Conservation (phyloP, 176 grass and related monocot genomes). For the Oryza glumipatula region DNA sequence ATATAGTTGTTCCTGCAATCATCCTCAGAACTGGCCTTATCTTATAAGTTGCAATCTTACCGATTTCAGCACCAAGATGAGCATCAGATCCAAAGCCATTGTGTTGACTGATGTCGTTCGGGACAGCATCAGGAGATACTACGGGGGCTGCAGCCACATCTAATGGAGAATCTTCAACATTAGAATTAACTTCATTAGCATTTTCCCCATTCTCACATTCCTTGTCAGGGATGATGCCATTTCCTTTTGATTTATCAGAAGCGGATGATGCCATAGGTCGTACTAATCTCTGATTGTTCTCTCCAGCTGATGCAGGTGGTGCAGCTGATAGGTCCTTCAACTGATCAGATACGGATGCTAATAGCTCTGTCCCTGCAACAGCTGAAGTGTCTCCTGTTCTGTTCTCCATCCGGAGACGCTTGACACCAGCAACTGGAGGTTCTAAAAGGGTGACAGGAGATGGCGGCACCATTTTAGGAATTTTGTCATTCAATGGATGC, state of each 20-base stretch:
- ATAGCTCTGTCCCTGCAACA: slow-evolving; percentile 77
- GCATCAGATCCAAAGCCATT: slow-evolving; percentile 55
- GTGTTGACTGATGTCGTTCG: slow-evolving; percentile 49
- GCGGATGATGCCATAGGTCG: slow-evolving; percentile 51
- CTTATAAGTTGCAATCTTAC: slow-evolving; percentile 79
- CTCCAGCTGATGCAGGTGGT: slow-evolving; percentile 44
- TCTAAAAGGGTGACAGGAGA: slow-evolving; percentile 59
- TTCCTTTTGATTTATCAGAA: slow-evolving; percentile 64
- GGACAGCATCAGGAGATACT: slow-evolving; percentile 60
- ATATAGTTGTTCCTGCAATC: slow-evolving; percentile 63
- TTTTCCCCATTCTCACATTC: slow-evolving; percentile 61
- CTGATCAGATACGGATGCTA: slow-evolving; percentile 74
- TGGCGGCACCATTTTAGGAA: slow-evolving; percentile 45
- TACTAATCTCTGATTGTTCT: slow-evolving; percentile 48
- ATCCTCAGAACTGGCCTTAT: slow-evolving; percentile 76
- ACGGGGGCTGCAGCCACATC: slow-evolving; percentile 53
- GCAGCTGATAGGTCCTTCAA: slow-evolving; percentile 52
- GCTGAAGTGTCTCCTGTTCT: slow-evolving; percentile 62
- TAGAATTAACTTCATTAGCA: slow-evolving; percentile 65
- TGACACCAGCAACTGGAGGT: slow-evolving; percentile 47
- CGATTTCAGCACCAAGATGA: slow-evolving; percentile 66
- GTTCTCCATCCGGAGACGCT: slow-evolving; percentile 67
- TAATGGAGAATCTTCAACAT: slow-evolving; percentile 59
- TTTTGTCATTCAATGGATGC: slow-evolving; percentile 77
- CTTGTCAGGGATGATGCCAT: slow-evolving; percentile 58